These are phyloP conservation scores for Microcyclosporella mali DNA, from an alignment of 2,329 filamentous ascomycete genomes.

Conservation along the genomic window DNA sequence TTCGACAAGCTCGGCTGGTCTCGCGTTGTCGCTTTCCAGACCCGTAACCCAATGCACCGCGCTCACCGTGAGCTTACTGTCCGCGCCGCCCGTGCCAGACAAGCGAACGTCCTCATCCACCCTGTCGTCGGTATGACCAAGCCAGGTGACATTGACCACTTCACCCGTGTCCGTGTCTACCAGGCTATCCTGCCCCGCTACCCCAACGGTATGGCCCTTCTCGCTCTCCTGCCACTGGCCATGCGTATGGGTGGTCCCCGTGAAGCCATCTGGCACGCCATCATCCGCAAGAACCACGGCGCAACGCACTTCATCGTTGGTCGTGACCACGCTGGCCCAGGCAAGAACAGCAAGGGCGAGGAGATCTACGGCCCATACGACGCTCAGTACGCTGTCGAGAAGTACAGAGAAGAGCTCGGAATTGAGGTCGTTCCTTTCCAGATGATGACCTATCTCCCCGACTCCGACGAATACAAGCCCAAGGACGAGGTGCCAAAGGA, in stretches of 20 bases:
- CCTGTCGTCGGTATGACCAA: constrained; percentile 97
- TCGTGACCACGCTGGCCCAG: constrained; percentile 94
- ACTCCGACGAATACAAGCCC: constrained; percentile 92
- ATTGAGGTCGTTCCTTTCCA: constrained; percentile 99
- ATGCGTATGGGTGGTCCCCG: constrained; percentile 99
- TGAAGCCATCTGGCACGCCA: constrained; percentile 98
- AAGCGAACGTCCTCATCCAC: constrained; percentile 98
- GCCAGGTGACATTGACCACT: constrained; percentile 98
- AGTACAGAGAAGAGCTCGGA: constrained; percentile 92
- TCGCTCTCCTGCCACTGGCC: constrained; percentile 88
- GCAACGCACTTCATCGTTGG: constrained; percentile 99
- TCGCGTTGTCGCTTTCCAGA: constrained; percentile 98
- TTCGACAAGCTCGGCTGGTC: constrained; percentile 99
- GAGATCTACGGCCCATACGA: constrained; percentile 99
- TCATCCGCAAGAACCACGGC: constrained; percentile 99
- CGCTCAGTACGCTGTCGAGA: constrained; percentile 90
- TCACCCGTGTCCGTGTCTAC: constrained; percentile 97
- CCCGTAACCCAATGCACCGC: constrained; percentile 97
- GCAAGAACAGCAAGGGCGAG: constrained; percentile 94
- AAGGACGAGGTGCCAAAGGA: constrained; percentile 82
- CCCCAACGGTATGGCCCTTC: constrained; percentile 97
- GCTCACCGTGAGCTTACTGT: constrained; percentile 97
- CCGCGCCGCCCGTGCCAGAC: constrained; percentile 86
- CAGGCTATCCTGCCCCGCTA: constrained; percentile 93
- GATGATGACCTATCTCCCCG: constrained; percentile 98